Conservation (phyloP, 2,329 filamentous ascomycete species). For the Neurospora crassa region DNA sequence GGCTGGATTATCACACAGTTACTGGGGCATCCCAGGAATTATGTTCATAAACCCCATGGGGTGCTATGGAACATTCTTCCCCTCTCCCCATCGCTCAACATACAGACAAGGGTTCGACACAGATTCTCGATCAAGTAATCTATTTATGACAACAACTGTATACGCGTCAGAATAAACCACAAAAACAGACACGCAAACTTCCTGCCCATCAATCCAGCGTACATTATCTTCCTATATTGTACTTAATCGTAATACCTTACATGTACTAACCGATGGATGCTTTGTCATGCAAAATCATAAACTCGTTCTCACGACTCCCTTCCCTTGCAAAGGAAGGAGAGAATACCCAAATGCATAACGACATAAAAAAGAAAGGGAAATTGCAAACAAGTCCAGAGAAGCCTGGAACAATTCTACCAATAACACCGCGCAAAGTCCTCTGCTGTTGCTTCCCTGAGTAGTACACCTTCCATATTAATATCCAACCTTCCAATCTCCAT, state of each 20-base stretch:
- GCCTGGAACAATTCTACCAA: background rate
- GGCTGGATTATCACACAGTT: too few relatives aligned
- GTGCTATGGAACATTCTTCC: too few relatives aligned
- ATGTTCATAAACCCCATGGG: too few relatives aligned
- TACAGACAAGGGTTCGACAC: too few relatives aligned
- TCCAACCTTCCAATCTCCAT: background rate
- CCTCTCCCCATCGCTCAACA: too few relatives aligned
- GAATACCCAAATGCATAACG: background rate
- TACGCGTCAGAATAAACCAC: background rate
- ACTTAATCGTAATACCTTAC: background rate
- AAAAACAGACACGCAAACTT: background rate
- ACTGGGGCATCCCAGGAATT: too few relatives aligned
- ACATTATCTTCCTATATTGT: background rate
- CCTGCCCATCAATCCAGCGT: background rate
- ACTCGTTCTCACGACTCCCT: background rate
- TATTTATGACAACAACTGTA: background rate
- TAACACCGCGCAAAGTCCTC: background rate
- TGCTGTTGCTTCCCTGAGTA: background rate
- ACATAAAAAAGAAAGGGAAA: background rate
- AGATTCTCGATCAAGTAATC: too few relatives aligned
- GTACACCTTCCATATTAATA: background rate
- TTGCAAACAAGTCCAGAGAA: background rate
- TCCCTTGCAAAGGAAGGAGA: background rate
- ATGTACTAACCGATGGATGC: background rate
- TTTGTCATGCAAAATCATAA: background rate